Base-by-base conservation (phyloP, 306 rosid species). In the Vigna radiata region DNA sequence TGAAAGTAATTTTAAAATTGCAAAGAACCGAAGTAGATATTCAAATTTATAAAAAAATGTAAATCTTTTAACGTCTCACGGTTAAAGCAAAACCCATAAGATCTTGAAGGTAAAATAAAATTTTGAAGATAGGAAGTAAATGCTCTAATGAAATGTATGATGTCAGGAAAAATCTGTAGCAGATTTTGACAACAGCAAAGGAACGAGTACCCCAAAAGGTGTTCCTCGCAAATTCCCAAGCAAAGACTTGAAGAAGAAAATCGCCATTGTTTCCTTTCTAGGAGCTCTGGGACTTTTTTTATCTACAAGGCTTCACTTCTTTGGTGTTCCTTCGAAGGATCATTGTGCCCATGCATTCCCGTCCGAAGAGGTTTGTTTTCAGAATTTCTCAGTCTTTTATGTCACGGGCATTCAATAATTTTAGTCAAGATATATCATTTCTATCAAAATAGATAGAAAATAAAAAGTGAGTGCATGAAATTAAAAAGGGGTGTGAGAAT, bases 311-410 rank as follows among this genome's bases (percentile, higher is more conserved):
- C 79, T 92, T 47, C 90, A 92, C 83, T 83, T 92, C 73, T 85
- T 92, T 48, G 97, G 92, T 37, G 91, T 89, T 80, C 88, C 97
- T 77, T 70, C 87, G 84, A 92, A 89, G 84, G 96, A 92, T 86
- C 80, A 87, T 21, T 36, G 96, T 76, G 89, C 85, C 52, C 83
- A 77, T 63, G 91, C 96, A 37, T 87, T 90, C 54, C 94, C 96
- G 43, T 87, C 86, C 63, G 88, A 92, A 79, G 89, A 85, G 97
- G 94, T 92, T 71, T 37, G 73, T 52, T 79, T 63, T 63, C 69
- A n/a, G 5, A 63, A 37, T 31, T 62, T 62, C 5, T 60, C 43
- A 14, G 19, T 60, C 43, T 60, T 59, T 33, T 16, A 25, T 13
- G 37, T 58, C 17, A 58, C 64, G 25, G 15, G 6, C 61, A 55